Evolutionary conservation across 1,284 basidiomycete genomes (phyloP).

Genomic region (Psilocybe mexicana): DNA sequence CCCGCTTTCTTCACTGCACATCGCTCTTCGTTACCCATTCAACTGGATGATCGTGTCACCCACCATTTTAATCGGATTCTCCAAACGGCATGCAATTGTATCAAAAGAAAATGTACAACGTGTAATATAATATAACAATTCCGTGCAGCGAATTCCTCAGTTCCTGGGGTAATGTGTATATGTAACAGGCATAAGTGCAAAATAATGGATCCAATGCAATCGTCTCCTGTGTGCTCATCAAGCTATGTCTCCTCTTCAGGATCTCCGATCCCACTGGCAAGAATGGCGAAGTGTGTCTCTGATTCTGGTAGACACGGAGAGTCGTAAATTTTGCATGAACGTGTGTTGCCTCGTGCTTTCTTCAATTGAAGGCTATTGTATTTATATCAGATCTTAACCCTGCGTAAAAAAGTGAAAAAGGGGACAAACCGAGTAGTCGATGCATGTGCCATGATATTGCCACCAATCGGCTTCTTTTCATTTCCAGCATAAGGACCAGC

Average conservation of each 20-base stretch:
- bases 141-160: conserved; percentile 8
- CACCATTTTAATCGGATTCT: conserved; percentile 12
- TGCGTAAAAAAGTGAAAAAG: conserved; percentile 5
- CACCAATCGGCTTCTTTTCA: conserved; percentile 97
- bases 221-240: not conserved
- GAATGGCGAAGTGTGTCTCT: conserved; percentile 94
- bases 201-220: not conserved
- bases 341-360: conserved; percentile 91
- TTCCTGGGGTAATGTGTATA: conserved; percentile 3
- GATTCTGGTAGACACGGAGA: conserved; percentile 98
- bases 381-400: conserved; percentile 8
- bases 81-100: conserved; percentile 23
- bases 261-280: conserved; percentile 85
- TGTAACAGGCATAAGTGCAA: not conserved
- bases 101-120: conserved; percentile 25
- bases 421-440: conserved; percentile 80
- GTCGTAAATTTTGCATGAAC: conserved; percentile 97
- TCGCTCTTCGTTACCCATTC: conserved; percentile 25
- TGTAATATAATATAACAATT: conserved; percentile 19
- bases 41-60: conserved; percentile 31
- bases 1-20: conserved; percentile 16
- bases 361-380: conserved; percentile 78
- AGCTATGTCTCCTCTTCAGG: conserved; percentile 79
- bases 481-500: conserved; percentile 86
- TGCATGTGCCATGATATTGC: conserved; percentile 96